Conservation (phyloP, 129 eudicot genomes). For the Ambrosia artemisiifolia region DNA sequence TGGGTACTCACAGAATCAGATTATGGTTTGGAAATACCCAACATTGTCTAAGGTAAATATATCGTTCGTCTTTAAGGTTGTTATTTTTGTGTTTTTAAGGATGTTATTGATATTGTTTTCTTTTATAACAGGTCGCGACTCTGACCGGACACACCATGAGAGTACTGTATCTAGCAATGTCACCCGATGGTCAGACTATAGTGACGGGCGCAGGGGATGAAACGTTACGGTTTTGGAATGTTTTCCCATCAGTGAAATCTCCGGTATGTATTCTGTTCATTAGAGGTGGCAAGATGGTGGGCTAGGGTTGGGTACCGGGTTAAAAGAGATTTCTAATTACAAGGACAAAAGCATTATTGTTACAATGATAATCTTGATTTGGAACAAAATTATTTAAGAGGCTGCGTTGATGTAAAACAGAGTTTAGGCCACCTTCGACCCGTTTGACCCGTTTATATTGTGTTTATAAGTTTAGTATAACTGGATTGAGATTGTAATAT, state of each 20-base stretch:
- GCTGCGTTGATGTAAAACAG: too few species aligned
- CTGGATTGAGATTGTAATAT: too few species aligned
- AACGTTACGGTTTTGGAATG: conserved; percentile 92
- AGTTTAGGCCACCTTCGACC: too few species aligned
- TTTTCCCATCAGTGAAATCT: conserved; percentile 83
- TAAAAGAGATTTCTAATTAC: background rate
- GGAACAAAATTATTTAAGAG: background rate
- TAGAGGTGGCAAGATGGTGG: too few species aligned
- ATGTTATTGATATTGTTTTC: background rate
- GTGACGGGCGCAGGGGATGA: conserved; percentile 99
- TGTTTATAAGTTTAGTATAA: background rate
- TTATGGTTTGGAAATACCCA: conserved; percentile 99
- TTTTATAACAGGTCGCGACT: conserved; percentile 66
- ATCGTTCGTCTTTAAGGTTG: background rate
- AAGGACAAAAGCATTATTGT: background rate
- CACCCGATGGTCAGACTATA: conserved; percentile 99
- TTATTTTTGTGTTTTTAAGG: background rate
- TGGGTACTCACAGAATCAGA: conserved; percentile 94
- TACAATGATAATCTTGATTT: background rate
- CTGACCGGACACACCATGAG: conserved; percentile 89
- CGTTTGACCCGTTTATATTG: background rate
- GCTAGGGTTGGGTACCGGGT: background rate
- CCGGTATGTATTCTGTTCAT: conserved; percentile 36
- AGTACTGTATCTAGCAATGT: conserved; percentile 83
- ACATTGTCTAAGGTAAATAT: conserved; percentile 68